Percentiles rank a stretch among this genome's conserved stretches.
Evolutionary conservation across 192 early-diverging fungal species (phyloP).

Genomic region (Podila epicladia): DNA sequence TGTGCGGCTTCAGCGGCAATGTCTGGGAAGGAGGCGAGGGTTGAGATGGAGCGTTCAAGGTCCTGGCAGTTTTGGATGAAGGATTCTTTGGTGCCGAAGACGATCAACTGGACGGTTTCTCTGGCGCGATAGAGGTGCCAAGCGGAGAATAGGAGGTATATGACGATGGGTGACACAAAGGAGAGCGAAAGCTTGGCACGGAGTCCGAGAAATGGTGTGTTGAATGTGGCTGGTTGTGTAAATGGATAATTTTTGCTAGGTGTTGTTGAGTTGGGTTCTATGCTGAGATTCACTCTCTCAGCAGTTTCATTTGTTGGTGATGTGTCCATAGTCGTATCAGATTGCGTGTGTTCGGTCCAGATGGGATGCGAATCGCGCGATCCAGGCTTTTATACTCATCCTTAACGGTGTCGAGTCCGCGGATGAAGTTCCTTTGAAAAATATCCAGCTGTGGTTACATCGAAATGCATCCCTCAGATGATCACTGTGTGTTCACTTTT

Average conservation of each 20-base stretch:
- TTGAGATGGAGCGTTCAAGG: slow-evolving; percentile 7
- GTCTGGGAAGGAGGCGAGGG: slow-evolving; percentile 13
- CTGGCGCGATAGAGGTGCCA: slow-evolving; percentile 23
- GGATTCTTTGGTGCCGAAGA: background rate
- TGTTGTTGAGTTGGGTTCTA: background rate
- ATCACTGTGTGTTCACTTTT: no score
- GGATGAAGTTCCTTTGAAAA: no score
- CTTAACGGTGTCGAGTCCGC: no score
- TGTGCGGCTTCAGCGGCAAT: slow-evolving; percentile 17
- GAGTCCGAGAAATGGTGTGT: slow-evolving; percentile 15
- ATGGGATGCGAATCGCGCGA: no score
- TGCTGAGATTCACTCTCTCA: no score
- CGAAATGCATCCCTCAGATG: no score
- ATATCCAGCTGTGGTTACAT: no score
- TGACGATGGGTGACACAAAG: slow-evolving; percentile 17
- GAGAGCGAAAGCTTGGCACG: slow-evolving; percentile 36
- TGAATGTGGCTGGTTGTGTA: background rate
- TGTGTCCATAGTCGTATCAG: no score
- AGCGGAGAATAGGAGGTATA: slow-evolving; percentile 27
- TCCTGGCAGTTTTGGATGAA: slow-evolving; percentile 14
- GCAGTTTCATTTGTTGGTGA: no score
- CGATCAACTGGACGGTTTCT: background rate
- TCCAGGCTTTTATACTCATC: no score
- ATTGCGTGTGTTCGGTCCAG: no score
- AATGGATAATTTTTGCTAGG: background rate